Percentiles rank a stretch among this genome's conserved stretches.
Conservation (phyloP, 2,329 filamentous ascomycete species). For the Nakataea oryzae region DNA sequence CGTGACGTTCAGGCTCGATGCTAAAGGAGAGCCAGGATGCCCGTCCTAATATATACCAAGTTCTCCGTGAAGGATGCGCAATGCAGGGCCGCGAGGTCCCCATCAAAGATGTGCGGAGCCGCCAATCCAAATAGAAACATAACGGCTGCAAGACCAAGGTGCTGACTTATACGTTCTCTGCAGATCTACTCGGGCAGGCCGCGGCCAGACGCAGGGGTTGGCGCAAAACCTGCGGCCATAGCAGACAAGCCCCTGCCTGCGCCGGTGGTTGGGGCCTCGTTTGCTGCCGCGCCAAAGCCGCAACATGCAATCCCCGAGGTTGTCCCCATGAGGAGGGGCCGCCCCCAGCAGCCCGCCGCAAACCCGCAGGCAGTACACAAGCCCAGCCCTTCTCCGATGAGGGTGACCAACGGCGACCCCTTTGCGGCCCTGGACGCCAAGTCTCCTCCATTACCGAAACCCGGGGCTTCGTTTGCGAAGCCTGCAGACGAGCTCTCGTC, state of each 20-base stretch:
- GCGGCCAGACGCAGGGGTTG: slow-evolving; percentile 47
- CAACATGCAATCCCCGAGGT: slow-evolving; percentile 76
- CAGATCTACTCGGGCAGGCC: slow-evolving; percentile 63
- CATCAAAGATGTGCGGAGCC: slow-evolving; percentile 64
- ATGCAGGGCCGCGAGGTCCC: slow-evolving; percentile 85
- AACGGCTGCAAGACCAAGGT: too few relatives aligned
- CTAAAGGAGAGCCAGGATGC: slow-evolving; percentile 68
- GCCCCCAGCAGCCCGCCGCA: slow-evolving; percentile 29
- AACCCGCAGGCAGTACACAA: slow-evolving; percentile 31
- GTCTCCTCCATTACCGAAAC: slow-evolving; percentile 15
- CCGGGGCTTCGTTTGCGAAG: slow-evolving; percentile 23
- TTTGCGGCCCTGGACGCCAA: slow-evolving; percentile 81
- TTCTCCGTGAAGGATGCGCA: slow-evolving; percentile 72
- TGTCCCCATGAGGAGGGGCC: slow-evolving; percentile 83
- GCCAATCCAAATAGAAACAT: neutral
- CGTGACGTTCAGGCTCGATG: slow-evolving; percentile 61
- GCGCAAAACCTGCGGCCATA: slow-evolving; percentile 35
- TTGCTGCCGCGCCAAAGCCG: slow-evolving; percentile 62
- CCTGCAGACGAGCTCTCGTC: slow-evolving; percentile 71
- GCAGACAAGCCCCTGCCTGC: slow-evolving; percentile 41
- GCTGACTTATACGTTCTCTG: slow-evolving; percentile 1
- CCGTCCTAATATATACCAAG: slow-evolving; percentile 90
- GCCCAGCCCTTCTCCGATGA: slow-evolving; percentile 55
- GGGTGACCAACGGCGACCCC: slow-evolving; percentile 65
- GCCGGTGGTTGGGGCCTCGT: slow-evolving; percentile 68